These are phyloP conservation scores for Tolypocladium nubicola DNA, from an alignment of 2,329 filamentous ascomycete genomes.

Conservation along the genomic window DNA sequence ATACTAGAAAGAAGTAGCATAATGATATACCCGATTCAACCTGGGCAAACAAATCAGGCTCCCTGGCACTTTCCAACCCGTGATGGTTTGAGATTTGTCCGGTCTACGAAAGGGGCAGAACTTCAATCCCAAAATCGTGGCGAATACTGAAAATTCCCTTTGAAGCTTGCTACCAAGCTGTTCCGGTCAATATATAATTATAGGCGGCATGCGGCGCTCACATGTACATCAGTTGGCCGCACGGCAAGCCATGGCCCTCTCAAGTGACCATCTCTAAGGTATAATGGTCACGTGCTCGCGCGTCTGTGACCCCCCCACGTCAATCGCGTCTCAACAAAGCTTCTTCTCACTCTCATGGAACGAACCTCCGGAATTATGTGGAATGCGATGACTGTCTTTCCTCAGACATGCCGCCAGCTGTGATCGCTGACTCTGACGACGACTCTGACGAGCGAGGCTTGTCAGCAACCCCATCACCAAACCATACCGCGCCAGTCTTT, in stretches of 20 bases:
- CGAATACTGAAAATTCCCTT: too few species aligned
- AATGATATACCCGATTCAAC: conserved; percentile 11
- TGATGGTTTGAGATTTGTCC: neutral
- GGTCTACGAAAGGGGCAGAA: too few species aligned
- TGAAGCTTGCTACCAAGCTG: too few species aligned
- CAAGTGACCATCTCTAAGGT: too few species aligned
- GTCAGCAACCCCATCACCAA: conserved; percentile 6
- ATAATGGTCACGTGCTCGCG: neutral
- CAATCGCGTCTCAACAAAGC: neutral
- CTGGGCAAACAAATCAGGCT: conserved; percentile 3
- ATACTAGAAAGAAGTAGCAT: conserved; percentile 4
- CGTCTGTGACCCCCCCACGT: neutral
- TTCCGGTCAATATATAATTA: too few species aligned
- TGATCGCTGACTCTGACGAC: conserved; percentile 28
- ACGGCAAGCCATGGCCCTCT: too few species aligned
- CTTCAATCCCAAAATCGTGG: too few species aligned
- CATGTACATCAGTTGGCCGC: too few species aligned
- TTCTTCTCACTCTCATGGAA: neutral
- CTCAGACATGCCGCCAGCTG: conserved; percentile 9
- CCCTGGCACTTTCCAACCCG: neutral
- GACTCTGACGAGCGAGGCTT: conserved; percentile 12
- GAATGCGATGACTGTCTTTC: neutral
- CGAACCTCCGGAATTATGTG: neutral
- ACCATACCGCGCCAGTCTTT: neutral
- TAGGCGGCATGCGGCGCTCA: too few species aligned